Percentiles rank a stretch among this genome's conserved stretches.
Conservation (phyloP, 345 rosid genomes). For the Nephelium lappaceum region DNA sequence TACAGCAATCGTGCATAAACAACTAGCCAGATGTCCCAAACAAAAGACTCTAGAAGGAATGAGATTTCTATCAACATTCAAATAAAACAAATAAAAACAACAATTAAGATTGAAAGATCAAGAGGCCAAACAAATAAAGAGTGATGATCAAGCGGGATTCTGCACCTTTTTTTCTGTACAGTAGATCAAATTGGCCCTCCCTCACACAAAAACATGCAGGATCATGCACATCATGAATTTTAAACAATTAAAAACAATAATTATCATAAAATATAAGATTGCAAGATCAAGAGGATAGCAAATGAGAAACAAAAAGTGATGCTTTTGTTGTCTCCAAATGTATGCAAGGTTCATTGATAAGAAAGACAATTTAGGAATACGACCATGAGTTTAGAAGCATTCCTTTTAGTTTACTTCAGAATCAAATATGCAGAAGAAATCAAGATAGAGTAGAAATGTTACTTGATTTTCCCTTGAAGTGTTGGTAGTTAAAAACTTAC, state of each 20-base stretch:
- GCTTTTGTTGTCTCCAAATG: background rate
- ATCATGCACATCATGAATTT: too few relatives aligned
- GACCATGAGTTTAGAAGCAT: background rate
- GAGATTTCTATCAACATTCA: background rate
- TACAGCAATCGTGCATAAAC: background rate
- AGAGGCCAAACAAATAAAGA: background rate
- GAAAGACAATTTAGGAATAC: background rate
- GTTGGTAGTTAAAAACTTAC: constrained; percentile 41
- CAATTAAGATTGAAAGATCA: background rate
- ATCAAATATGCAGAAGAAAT: background rate
- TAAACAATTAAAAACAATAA: background rate
- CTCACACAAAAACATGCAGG: too few relatives aligned
- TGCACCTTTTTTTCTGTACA: too few relatives aligned
- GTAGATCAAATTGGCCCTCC: too few relatives aligned
- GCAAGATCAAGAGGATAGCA: background rate
- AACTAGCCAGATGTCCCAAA: background rate
- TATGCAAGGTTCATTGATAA: background rate
- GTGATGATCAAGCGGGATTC: too few relatives aligned
- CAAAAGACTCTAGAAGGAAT: background rate
- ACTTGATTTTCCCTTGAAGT: background rate
- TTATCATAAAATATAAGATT: background rate
- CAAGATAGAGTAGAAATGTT: background rate
- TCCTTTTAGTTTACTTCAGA: background rate
- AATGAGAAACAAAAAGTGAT: background rate
- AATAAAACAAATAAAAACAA: background rate